Conservation (phyloP, 2,329 filamentous ascomycete genomes). For the Diaporthe australafricana region DNA sequence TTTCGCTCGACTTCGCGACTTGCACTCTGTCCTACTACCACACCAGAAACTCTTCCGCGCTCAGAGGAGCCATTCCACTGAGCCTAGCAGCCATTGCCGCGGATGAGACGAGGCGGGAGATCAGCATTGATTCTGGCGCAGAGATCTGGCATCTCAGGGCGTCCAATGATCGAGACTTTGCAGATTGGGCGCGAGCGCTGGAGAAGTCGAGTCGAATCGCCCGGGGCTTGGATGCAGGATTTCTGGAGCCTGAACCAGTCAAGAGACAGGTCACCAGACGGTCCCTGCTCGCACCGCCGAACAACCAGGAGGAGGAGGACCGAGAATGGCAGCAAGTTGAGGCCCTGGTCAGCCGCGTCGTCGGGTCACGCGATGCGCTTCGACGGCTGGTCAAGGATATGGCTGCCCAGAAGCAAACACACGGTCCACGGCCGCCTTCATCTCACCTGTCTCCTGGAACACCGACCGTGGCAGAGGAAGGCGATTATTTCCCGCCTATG, state of each 20-base stretch:
- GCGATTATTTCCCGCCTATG: constrained; percentile 62
- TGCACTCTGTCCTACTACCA: constrained; percentile 97
- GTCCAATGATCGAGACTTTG: constrained; percentile 84
- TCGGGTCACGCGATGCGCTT: constrained; percentile 89
- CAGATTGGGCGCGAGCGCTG: constrained; percentile 86
- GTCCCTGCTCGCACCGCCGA: constrained; percentile 44
- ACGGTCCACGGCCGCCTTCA: constrained; percentile 48
- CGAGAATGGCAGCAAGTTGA: constrained; percentile 91
- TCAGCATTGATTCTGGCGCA: constrained; percentile 95
- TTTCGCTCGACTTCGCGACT: constrained; percentile 93
- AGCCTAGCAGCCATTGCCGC: constrained; percentile 91
- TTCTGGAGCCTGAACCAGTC: constrained; percentile 42
- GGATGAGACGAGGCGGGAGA: constrained; percentile 88
- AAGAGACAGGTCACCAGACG: constrained; percentile 37
- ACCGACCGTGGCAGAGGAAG: constrained; percentile 58
- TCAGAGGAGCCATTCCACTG: constrained; percentile 91
- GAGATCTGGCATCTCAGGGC: constrained; percentile 97
- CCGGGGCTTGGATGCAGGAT: constrained; percentile 60
- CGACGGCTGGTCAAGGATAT: constrained; percentile 88
- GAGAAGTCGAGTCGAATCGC: constrained; percentile 82
- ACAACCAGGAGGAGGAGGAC: constrained; percentile 69
- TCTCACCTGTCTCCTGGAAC: constrained; percentile 55
- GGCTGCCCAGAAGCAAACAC: constrained; percentile 68
- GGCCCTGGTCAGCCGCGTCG: constrained; percentile 84
- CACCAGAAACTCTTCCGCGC: constrained; percentile 89